Conservation (phyloP, 2,329 filamentous ascomycete genomes). For the Aspergillus unguis region DNA sequence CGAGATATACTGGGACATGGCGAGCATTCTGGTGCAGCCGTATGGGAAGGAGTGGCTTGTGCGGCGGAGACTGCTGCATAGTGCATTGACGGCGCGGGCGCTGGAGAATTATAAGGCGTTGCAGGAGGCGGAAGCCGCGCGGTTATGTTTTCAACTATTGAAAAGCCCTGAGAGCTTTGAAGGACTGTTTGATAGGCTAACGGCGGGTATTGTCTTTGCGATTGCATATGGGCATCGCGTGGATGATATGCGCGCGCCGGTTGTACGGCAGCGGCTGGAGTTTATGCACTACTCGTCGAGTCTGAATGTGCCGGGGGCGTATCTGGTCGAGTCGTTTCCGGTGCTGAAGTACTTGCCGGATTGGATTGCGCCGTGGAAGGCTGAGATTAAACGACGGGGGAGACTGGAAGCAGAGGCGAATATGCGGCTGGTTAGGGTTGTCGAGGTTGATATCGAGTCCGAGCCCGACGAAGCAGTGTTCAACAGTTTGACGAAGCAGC, state of each 20-base stretch:
- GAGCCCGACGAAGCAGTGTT: background rate
- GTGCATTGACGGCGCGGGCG: background rate
- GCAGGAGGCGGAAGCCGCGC: background rate
- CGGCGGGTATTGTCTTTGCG: background rate
- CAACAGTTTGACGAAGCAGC: background rate
- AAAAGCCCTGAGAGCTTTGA: background rate
- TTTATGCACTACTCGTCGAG: background rate
- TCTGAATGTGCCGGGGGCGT: background rate
- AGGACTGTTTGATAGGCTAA: background rate
- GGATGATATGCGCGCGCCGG: background rate
- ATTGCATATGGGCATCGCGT: background rate
- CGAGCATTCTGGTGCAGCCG: background rate
- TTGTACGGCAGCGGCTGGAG: background rate
- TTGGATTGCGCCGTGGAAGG: background rate
- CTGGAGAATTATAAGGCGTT: background rate
- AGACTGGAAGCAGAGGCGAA: background rate
- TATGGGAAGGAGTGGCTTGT: background rate
- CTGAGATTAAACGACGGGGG: background rate
- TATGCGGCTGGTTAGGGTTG: background rate
- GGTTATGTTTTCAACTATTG: background rate
- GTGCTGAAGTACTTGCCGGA: background rate
- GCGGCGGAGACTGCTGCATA: background rate
- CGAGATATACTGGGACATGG: background rate
- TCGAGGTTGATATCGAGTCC: background rate
- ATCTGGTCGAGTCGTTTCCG: background rate